Percentiles rank a stretch among this genome's conserved stretches.
phyloP scores from a whole-genome alignment of 2,329 filamentous ascomycete genomes.

The Venturiaceae sp. region DNA sequence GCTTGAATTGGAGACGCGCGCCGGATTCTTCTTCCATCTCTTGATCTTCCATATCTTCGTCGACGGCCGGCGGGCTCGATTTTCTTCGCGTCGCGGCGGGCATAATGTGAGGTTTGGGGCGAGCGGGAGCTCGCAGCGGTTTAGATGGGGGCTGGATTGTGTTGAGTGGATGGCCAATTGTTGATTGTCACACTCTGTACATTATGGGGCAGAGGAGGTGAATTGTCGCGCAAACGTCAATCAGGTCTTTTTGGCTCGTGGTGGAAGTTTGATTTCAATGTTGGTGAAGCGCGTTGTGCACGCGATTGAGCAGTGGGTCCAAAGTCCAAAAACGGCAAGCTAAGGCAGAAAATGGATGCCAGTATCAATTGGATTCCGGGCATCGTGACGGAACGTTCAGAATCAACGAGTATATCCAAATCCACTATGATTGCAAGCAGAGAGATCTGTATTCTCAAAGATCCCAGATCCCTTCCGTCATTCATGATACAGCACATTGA shows the following conservation, averaged over 20 bases:
- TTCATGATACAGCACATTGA: too few relatives aligned
- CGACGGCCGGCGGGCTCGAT: neutral
- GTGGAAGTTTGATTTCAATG: too few relatives aligned
- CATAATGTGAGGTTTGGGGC: neutral
- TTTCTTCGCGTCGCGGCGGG: neutral
- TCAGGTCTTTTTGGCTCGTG: neutral
- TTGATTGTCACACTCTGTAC: neutral
- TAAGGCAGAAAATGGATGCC: too few relatives aligned
- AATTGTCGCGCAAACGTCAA: neutral
- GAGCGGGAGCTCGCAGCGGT: neutral
- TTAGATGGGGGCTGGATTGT: neutral
- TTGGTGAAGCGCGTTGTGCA: neutral
- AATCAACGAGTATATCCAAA: too few relatives aligned
- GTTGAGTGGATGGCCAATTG: neutral
- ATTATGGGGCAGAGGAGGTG: neutral
- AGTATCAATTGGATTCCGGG: too few relatives aligned
- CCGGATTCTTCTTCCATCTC: neutral
- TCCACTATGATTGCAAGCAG: too few relatives aligned
- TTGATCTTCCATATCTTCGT: neutral
- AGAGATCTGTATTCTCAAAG: too few relatives aligned
- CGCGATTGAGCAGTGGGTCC: neutral
- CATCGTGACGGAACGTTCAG: too few relatives aligned
- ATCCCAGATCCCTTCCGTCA: too few relatives aligned
- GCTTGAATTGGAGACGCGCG: conserved; percentile 58
- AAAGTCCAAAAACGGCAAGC: too few relatives aligned